phyloP scores from a whole-genome alignment of 2,329 filamentous ascomycete genomes.

The Epichloe coenophiala region DNA sequence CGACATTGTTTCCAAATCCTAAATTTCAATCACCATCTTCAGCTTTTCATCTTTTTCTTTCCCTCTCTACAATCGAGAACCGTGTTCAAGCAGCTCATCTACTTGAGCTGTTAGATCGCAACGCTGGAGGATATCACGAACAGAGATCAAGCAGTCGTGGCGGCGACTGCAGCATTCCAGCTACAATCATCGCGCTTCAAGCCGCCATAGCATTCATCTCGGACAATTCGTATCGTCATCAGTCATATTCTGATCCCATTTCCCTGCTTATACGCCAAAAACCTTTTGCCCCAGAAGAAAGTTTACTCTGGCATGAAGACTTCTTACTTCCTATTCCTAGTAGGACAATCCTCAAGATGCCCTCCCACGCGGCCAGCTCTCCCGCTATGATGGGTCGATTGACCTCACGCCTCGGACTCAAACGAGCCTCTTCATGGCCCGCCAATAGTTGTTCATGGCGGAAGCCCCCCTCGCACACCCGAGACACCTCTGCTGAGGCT shows the following conservation, averaged over 20 bases:
- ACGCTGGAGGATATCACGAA: conserved; percentile 7
- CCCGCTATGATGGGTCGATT: not conserved
- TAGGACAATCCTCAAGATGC: conserved; percentile 3
- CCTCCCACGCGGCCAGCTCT: not conserved
- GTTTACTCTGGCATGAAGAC: conserved; percentile 7
- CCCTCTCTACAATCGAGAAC: not conserved
- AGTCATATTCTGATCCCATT: not conserved
- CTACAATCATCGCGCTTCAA: conserved; percentile 3
- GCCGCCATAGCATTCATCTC: conserved; percentile 6
- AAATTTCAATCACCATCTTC: not conserved
- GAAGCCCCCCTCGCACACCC: conserved; percentile 4
- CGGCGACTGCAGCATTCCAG: conserved; percentile 6
- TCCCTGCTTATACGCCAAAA: not conserved
- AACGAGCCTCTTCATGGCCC: conserved; percentile 1
- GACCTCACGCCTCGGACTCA: not conserved
- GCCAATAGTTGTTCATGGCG: conserved; percentile 5
- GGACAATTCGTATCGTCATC: not conserved
- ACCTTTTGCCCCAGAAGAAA: not conserved
- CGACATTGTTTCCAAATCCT: not conserved
- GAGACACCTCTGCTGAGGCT: conserved; percentile 9
- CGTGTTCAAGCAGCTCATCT: conserved; percentile 2
- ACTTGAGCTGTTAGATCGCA: conserved; percentile 7
- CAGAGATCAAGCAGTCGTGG: conserved; percentile 8
- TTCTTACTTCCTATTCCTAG: not conserved
- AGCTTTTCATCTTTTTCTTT: not conserved